These are phyloP conservation scores for Kregervanrija fluxuum DNA, from an alignment of 805 yeast species.

Conservation along the genomic window DNA sequence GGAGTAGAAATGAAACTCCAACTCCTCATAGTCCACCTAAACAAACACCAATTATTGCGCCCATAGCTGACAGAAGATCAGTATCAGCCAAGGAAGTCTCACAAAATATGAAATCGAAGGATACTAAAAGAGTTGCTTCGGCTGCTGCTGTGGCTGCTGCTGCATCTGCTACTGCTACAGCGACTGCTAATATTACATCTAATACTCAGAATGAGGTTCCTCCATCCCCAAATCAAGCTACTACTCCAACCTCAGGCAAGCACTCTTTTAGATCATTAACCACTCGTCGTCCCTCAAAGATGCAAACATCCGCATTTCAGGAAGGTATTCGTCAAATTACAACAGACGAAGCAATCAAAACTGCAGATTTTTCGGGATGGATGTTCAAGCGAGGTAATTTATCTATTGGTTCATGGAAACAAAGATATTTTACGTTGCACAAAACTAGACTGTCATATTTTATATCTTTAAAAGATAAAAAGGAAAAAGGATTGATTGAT, in stretches of 20 bases:
- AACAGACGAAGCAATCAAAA: conserved; percentile 69
- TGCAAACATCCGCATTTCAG: conserved; percentile 69
- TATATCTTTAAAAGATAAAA: conserved; percentile 64
- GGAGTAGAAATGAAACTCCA: conserved; percentile 4
- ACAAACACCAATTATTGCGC: neutral
- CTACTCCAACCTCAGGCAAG: conserved; percentile 19
- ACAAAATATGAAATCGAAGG: conserved; percentile 9
- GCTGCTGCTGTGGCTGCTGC: conserved; percentile 13
- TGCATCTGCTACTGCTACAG: conserved; percentile 11
- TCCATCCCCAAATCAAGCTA: conserved; percentile 34
- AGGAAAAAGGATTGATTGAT: conserved; percentile 90
- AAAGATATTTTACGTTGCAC: conserved; percentile 77
- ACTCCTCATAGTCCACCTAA: neutral
- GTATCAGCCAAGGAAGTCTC: conserved; percentile 41
- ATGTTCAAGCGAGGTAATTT: conserved; percentile 88
- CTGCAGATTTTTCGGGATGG: conserved; percentile 86
- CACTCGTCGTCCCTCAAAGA: conserved; percentile 37
- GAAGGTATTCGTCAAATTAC: conserved; percentile 79
- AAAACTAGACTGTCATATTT: conserved; percentile 92
- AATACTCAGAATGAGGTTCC: neutral
- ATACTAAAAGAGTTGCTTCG: conserved; percentile 37
- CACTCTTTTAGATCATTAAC: conserved; percentile 35
- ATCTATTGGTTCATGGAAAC: conserved; percentile 87
- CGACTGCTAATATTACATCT: conserved; percentile 3
- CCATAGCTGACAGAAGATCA: conserved; percentile 37